Conservation (phyloP, 495 filamentous ascomycete species). For the Daldinia decipiens region DNA sequence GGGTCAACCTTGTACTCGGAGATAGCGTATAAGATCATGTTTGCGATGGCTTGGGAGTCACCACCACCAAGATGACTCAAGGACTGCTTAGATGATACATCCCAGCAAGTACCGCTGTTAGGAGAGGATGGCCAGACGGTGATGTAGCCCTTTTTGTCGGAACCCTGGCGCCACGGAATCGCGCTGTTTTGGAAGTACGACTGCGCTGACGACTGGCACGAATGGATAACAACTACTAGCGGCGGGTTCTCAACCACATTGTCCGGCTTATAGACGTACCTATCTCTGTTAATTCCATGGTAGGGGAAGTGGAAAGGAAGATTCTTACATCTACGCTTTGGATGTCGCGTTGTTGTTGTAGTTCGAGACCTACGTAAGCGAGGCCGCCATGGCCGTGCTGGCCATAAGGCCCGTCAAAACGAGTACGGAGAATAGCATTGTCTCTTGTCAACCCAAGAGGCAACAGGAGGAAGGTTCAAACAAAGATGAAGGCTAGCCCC, state of each 20-base stretch:
- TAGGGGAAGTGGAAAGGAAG: background rate
- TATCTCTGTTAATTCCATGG: conserved; percentile 20
- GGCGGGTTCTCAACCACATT: conserved; percentile 61
- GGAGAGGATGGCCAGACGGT: conserved; percentile 63
- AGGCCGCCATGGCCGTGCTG: conserved; percentile 40
- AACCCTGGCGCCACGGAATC: conserved; percentile 60
- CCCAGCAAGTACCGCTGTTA: conserved; percentile 65
- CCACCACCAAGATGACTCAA: conserved; percentile 52
- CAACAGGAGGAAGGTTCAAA: conserved; percentile 1
- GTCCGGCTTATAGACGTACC: conserved; percentile 65
- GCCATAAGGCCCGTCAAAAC: conserved; percentile 34
- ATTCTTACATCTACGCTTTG: conserved; percentile 52
- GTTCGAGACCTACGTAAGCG: conserved; percentile 49
- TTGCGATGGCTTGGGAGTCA: conserved; percentile 55
- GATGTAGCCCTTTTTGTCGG: conserved; percentile 66
- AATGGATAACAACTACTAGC: conserved; percentile 67
- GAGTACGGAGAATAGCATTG: conserved; percentile 31
- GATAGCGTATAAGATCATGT: conserved; percentile 55
- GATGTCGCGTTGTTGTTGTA: conserved; percentile 55
- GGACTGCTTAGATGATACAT: conserved; percentile 61
- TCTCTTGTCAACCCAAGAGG: conserved; percentile 6
- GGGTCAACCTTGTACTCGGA: conserved; percentile 49
- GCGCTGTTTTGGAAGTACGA: conserved; percentile 61
- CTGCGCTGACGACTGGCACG: conserved; percentile 63
- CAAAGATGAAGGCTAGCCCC: background rate